Percentiles rank a stretch among this genome's conserved stretches.
phyloP scores from a whole-genome alignment of 306 rosid genomes.

The Prinsepia uniflora region DNA sequence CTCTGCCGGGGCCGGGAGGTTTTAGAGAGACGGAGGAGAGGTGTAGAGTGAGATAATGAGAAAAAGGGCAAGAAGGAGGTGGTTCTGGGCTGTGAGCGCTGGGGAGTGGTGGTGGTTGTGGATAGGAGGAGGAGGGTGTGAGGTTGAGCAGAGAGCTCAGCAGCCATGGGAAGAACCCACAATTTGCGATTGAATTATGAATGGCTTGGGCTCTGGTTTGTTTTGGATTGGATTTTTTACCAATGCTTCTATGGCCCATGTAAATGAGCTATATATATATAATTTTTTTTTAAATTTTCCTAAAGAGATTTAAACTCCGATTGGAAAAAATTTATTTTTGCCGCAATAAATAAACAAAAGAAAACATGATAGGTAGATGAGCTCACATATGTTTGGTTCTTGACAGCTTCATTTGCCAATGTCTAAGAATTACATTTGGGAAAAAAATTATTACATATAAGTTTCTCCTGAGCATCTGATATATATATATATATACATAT shows the following conservation, averaged over 20 bases:
- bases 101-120: slow-evolving; percentile 31
- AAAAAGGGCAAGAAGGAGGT: slow-evolving; percentile 25
- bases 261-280: not conserved
- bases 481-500: too few species aligned
- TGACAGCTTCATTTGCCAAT: too few species aligned
- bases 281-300: not conserved
- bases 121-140: slow-evolving; percentile 67
- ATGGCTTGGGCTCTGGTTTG: slow-evolving; percentile 5
- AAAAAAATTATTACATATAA: too few species aligned
- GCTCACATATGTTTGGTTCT: too few species aligned
- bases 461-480: too few species aligned
- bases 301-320: not conserved
- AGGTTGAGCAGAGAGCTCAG: slow-evolving; percentile 46
- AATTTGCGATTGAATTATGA: slow-evolving; percentile 2
- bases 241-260: not conserved
- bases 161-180: slow-evolving; percentile 48
- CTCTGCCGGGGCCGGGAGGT: slow-evolving; percentile 13
- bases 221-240: slow-evolving; percentile 11
- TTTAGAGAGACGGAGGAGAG: slow-evolving; percentile 11
- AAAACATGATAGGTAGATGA: too few species aligned
- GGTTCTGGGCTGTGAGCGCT: slow-evolving; percentile 18
- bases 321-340: too few species aligned
- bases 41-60: slow-evolving; percentile 5
- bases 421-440: too few species aligned
- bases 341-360: too few species aligned